Percentiles rank a stretch among this genome's conserved stretches.
Conservation (phyloP, 371 early-diverging fungal genomes). For the Blastocladiella emersonii region DNA sequence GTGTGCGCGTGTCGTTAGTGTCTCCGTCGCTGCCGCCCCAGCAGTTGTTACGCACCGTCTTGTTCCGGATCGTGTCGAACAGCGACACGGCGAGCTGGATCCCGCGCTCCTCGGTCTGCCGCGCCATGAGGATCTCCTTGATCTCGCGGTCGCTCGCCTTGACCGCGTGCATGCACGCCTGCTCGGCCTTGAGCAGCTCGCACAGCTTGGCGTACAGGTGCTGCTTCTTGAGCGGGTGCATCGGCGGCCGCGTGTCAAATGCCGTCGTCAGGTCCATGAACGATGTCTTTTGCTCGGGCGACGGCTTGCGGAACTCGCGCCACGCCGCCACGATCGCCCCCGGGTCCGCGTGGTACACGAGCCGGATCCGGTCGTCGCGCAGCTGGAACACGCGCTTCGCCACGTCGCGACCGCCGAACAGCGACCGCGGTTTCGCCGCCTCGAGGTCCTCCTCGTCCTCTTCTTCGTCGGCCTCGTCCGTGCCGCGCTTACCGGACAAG, state of each 20-base stretch:
- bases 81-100: conserved; percentile 26
- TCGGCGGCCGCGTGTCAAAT: conserved; percentile 22
- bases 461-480: too few relatives aligned
- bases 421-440: background rate
- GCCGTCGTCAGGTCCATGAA: conserved; percentile 17
- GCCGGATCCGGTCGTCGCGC: conserved; percentile 18
- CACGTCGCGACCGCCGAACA: background rate
- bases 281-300: conserved; percentile 28
- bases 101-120: conserved; percentile 27
- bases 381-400: conserved; percentile 5
- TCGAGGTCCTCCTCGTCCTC: background rate
- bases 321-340: conserved; percentile 27
- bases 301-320: conserved; percentile 33
- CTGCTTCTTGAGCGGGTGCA: conserved; percentile 29
- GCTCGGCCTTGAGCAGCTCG: conserved; percentile 23
- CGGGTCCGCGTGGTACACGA: conserved; percentile 26
- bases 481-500: too few relatives aligned
- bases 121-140: conserved; percentile 21
- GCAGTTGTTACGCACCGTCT: conserved; percentile 22
- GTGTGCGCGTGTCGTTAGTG: too few relatives aligned
- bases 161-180: conserved; percentile 25
- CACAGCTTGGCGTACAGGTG: conserved; percentile 28
- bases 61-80: conserved; percentile 36
- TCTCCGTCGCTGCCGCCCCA: too few relatives aligned
- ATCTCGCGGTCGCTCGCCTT: conserved; percentile 28